Percentiles rank a stretch among this genome's conserved stretches.
These are phyloP conservation scores for Phytophthora litchii DNA, from an alignment of 352 stramenopile genomes.

Conservation along the genomic window DNA sequence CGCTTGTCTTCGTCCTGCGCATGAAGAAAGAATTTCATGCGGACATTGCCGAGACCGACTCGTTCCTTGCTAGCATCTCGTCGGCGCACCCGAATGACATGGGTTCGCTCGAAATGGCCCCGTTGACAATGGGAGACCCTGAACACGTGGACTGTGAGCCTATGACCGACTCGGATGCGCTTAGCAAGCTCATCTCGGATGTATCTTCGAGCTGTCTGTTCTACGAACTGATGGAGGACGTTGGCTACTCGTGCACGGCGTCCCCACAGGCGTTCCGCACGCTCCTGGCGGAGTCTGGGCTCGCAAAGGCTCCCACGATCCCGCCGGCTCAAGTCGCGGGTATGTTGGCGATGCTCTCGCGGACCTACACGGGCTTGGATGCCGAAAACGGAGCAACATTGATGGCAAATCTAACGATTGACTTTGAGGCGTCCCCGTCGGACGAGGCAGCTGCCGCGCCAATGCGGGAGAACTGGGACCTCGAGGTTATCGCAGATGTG, in stretches of 20 bases:
- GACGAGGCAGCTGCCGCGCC: conserved; percentile 32
- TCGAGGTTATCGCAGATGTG: conserved; percentile 87
- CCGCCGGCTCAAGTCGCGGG: conserved; percentile 86
- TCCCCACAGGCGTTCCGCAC: conserved; percentile 81
- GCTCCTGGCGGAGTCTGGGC: conserved; percentile 80
- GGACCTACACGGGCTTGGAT: conserved; percentile 76
- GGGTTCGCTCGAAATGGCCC: conserved; percentile 83
- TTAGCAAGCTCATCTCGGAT: conserved; percentile 83
- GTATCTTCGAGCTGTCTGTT: conserved; percentile 84
- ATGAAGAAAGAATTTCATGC: conserved; percentile 80
- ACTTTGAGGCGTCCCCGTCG: conserved; percentile 58
- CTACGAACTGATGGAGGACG: conserved; percentile 92
- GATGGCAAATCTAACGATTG: conserved; percentile 83
- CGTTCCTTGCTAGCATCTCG: conserved; percentile 86
- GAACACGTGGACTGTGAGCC: conserved; percentile 85
- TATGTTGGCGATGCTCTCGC: conserved; percentile 89
- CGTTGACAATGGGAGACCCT: conserved; percentile 86
- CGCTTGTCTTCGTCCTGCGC: conserved; percentile 81
- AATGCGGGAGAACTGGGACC: conserved; percentile 70
- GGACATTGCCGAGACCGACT: conserved; percentile 82
- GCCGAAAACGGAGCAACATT: conserved; percentile 72
- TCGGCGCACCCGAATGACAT: conserved; percentile 87
- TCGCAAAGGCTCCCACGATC: conserved; percentile 83
- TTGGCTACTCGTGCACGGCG: conserved; percentile 87
- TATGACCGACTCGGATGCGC: conserved; percentile 57